Base-by-base conservation (phyloP, 345 rosid genomes). In the Lepidium africanum region DNA sequence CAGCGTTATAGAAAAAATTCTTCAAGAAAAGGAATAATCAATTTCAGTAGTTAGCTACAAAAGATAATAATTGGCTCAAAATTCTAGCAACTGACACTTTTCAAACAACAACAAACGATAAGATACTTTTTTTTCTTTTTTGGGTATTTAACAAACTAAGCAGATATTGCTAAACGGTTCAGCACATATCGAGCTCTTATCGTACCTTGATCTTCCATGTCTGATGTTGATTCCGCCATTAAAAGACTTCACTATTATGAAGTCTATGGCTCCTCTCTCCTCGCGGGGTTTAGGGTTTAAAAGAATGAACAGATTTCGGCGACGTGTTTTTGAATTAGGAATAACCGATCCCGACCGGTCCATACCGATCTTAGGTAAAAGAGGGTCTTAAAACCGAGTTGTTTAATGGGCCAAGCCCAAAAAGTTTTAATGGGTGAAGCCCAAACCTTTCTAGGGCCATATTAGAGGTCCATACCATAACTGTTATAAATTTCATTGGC, bases 231-330 rank as follows among this genome's bases (percentile, higher is more conserved):
- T 57, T 57, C 56, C 48, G 21, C 67, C 60, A 57, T 39, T 19
- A 49, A 19, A 56, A 42, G n/a, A 37, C 33, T 5, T n/a, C 6
- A 36, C 21, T 40, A 36, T 7, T 10, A 10, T 10, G 33, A 30
- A 45, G 16, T 38, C 64, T 8, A 53, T 35, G 21, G 38, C 27
- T 36, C 45, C 14, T n/a, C 15, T 47, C 72, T 57, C 30, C 16
- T 35, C 30, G 19, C 25, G 37, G 69, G 75, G 69, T 71, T 71
- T 52, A 63, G 69, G 69, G 36, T 62, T 71, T 43, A 11, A 36
- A 12, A 19, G 7, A 2, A 68, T 27, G 48, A 2, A 36, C 36
- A 39, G 9, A 67, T 14, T 4, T 48, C 63, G 56, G 47, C 59
- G 66, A 57, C 48, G 54, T 7, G 21, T 30, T 10, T 15, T 33